phyloP scores from a whole-genome alignment of 2,329 filamentous ascomycete species.

The Calonectria pteridis region DNA sequence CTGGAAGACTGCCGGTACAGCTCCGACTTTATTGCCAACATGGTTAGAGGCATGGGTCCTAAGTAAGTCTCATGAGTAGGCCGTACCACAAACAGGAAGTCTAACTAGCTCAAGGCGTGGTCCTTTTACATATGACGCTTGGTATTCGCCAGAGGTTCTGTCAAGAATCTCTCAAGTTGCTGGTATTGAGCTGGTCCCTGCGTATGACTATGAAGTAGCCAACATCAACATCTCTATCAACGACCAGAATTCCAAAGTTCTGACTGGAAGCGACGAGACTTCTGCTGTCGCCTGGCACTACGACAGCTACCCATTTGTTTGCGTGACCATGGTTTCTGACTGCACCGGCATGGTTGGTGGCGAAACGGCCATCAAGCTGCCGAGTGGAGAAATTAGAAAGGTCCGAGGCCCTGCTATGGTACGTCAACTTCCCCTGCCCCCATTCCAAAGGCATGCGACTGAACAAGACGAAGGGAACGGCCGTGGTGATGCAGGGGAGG shows the following conservation, averaged over 20 bases:
- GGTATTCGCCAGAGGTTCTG: slow-evolving; percentile 59
- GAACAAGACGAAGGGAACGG: slow-evolving; percentile 60
- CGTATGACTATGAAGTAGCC: slow-evolving; percentile 66
- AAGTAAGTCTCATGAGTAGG: no score
- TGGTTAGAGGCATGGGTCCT: slow-evolving; percentile 62
- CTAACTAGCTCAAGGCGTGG: background rate
- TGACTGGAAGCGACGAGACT: slow-evolving; percentile 51
- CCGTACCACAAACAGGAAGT: slow-evolving; percentile 47
- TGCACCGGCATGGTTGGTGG: slow-evolving; percentile 73
- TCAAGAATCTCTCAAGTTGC: slow-evolving; percentile 63
- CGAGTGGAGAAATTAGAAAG: slow-evolving; percentile 65
- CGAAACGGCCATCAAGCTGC: slow-evolving; percentile 69
- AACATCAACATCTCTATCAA: slow-evolving; percentile 67
- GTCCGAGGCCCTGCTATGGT: slow-evolving; percentile 70
- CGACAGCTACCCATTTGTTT: slow-evolving; percentile 76
- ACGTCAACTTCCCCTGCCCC: background rate
- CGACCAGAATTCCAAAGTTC: slow-evolving; percentile 56
- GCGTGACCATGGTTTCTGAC: slow-evolving; percentile 74
- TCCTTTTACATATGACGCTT: slow-evolving; percentile 60
- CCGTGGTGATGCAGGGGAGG: slow-evolving; percentile 73
- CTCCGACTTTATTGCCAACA: slow-evolving; percentile 65
- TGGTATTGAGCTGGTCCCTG: slow-evolving; percentile 66
- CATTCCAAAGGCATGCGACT: background rate
- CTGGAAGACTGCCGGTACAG: background rate
- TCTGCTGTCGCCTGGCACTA: slow-evolving; percentile 69